Evolutionary conservation across 2,329 filamentous ascomycete species (phyloP), one percentile per base, ranked within the genome.

Genomic region (Penicillium sp.): DNA sequence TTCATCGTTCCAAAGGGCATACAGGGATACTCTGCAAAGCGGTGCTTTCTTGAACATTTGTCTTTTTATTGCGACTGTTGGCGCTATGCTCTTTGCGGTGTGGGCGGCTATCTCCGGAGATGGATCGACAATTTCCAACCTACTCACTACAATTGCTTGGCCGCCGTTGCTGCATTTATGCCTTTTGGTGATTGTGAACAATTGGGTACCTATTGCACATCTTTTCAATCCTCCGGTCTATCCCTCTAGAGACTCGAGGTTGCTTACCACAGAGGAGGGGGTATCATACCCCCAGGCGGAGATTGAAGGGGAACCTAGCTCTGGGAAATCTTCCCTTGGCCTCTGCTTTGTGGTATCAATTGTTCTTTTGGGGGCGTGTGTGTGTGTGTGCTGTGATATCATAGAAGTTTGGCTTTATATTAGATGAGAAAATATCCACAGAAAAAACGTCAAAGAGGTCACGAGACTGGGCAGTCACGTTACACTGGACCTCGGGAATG

Each of bases 81-180:
- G 39, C 11, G 50, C 63, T 5, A 37, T 61, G 1, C 9, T 53
- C 0, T 48, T 55, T 20, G 50, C 61, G 0, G 9, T 51, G 3
- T 26, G 47, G 32, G 26, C 22, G 0, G 26, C 22, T 8, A 10
- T 16, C 16, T 32, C 10, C 1, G 2, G 16, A 4, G 24, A 52
- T 16, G 32, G 39, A 5, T 11, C 11, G 5, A 13, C 26, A 3
- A 10, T 51, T 9, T 35, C 29, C 4, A 22, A 40, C 14, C 18
- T 63, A 10, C 43, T 67, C 2, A 61, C 60, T 1, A 60, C 61
- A 5, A 18, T 64, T 24, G 62, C 59, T 3, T 69, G 62, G 60
- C 67, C 67, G 1, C 65, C 66, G 6, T 31, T 69, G 22, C 45
- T 67, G 22, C 61, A 68, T 13, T 51, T 67, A 7, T 61, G 46